A percentile compares a stretch with the other conserved stretches of the same genome.
Conservation (phyloP, 331 rosid genomes). For the Malus hybrid region DNA sequence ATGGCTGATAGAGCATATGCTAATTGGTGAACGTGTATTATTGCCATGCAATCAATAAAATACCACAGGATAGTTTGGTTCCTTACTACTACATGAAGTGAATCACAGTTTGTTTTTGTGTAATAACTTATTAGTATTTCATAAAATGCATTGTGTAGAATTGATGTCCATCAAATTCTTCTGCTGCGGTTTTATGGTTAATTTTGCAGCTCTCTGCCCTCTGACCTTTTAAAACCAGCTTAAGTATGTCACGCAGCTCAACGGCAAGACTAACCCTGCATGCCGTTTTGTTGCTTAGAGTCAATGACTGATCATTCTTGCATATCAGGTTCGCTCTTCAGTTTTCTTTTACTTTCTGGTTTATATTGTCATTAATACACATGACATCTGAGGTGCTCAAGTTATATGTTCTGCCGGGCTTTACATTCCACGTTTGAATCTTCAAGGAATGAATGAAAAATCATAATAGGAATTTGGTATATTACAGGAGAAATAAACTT, state of each 20-base stretch:
- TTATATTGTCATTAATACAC: not conserved
- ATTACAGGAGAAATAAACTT: not conserved
- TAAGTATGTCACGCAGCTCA: not conserved
- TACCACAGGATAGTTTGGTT: conserved; percentile 45
- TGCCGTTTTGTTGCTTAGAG: not conserved
- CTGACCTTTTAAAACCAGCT: not conserved
- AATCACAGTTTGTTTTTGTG: conserved; percentile 22
- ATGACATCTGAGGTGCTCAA: not conserved
- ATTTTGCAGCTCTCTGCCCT: conserved; percentile 9
- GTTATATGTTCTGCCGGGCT: not conserved
- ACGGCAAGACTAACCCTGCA: not conserved
- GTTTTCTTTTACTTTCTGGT: not conserved
- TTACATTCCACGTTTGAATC: conserved; percentile 5
- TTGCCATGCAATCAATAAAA: conserved; percentile 70
- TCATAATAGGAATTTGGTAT: not conserved
- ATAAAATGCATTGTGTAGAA: conserved; percentile 21
- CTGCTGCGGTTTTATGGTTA: not conserved
- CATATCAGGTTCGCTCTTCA: not conserved
- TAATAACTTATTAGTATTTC: conserved; percentile 19
- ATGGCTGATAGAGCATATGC: conserved; percentile 54
- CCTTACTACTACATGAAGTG: conserved; percentile 26
- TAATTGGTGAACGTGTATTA: conserved; percentile 74
- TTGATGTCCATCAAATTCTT: conserved; percentile 4
- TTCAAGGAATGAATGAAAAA: not conserved
- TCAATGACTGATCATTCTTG: not conserved